Percentiles rank a stretch among this genome's conserved stretches.
Conservation (phyloP, 2,329 filamentous ascomycete genomes). For the Delphinella strobiligena region DNA sequence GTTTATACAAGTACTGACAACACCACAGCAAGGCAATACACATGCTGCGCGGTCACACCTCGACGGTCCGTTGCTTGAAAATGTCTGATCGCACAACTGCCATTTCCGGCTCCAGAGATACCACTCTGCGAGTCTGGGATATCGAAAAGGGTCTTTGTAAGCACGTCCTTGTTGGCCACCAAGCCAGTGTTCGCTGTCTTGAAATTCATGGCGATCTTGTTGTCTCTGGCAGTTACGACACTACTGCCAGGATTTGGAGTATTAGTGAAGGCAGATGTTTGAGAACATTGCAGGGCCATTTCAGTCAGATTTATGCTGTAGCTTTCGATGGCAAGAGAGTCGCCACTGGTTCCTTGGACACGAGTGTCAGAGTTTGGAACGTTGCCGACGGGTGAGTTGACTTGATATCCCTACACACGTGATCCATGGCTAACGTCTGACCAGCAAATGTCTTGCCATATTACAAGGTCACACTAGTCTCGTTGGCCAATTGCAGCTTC, state of each 20-base stretch:
- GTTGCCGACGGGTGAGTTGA: slow-evolving; percentile 67
- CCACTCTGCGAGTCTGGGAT: slow-evolving; percentile 90
- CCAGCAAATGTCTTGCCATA: slow-evolving; percentile 50
- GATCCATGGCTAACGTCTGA: neutral
- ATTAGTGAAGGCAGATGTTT: slow-evolving; percentile 91
- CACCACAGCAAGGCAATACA: slow-evolving; percentile 55
- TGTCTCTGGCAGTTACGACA: slow-evolving; percentile 97
- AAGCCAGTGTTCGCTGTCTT: slow-evolving; percentile 87
- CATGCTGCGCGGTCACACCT: slow-evolving; percentile 86
- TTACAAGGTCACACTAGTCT: slow-evolving; percentile 94
- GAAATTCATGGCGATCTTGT: slow-evolving; percentile 95
- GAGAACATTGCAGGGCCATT: slow-evolving; percentile 82
- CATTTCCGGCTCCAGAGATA: slow-evolving; percentile 92
- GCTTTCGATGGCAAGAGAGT: slow-evolving; percentile 91
- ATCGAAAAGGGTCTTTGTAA: slow-evolving; percentile 76
- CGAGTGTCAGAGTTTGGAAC: slow-evolving; percentile 95
- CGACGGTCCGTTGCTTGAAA: slow-evolving; percentile 90
- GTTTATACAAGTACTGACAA: neutral
- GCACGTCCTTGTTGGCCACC: slow-evolving; percentile 86
- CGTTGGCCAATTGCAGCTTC: slow-evolving; percentile 92
- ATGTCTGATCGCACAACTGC: slow-evolving; percentile 92
- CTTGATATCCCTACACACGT: too few species aligned
- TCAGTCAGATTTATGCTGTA: slow-evolving; percentile 97
- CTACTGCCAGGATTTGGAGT: slow-evolving; percentile 93
- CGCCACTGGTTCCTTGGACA: slow-evolving; percentile 91